These are phyloP conservation scores for Hydnum rufescens DNA, from an alignment of 768 basidiomycete species.

Conservation along the genomic window DNA sequence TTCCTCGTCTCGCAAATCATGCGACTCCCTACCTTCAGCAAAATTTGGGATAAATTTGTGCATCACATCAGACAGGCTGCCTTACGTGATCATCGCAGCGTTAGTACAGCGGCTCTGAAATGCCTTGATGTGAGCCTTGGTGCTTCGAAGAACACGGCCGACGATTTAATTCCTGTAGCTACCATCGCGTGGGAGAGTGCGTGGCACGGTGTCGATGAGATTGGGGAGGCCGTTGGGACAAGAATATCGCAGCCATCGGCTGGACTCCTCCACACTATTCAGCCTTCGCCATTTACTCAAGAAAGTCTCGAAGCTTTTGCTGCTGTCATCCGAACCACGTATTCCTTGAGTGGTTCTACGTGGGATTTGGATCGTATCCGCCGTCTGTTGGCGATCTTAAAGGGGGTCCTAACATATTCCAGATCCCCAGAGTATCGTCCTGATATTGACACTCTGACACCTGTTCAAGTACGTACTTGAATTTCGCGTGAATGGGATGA, in stretches of 20 bases:
- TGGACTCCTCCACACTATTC: conserved; percentile 12
- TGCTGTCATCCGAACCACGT: conserved; percentile 42
- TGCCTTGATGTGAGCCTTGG: conserved; percentile 64
- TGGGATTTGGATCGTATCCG: conserved; percentile 48
- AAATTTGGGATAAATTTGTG: conserved; percentile 60
- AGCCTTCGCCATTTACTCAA: conserved; percentile 44
- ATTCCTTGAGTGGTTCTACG: conserved; percentile 31
- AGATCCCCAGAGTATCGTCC: conserved; percentile 72
- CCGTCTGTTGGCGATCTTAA: conserved; percentile 57
- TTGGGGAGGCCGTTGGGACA: conserved; percentile 32
- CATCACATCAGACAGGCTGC: conserved; percentile 51
- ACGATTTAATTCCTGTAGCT: conserved; percentile 20
- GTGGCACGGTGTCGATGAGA: conserved; percentile 49
- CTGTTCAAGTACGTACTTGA: conserved; percentile 41
- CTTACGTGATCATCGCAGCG: conserved; percentile 39
- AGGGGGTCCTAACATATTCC: conserved; percentile 54
- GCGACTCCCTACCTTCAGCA: conserved; percentile 43
- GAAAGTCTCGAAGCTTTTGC: conserved; percentile 72
- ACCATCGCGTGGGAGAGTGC: conserved; percentile 33
- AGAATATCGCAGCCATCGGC: conserved; percentile 1
- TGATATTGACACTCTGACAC: conserved; percentile 64
- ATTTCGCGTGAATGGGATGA: neutral
- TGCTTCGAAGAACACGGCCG: conserved; percentile 24
- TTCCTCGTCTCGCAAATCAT: conserved; percentile 61
- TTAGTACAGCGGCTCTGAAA: conserved; percentile 69